Base-by-base conservation (phyloP, 2,329 filamentous ascomycete genomes). In the Talaromyces sp. region DNA sequence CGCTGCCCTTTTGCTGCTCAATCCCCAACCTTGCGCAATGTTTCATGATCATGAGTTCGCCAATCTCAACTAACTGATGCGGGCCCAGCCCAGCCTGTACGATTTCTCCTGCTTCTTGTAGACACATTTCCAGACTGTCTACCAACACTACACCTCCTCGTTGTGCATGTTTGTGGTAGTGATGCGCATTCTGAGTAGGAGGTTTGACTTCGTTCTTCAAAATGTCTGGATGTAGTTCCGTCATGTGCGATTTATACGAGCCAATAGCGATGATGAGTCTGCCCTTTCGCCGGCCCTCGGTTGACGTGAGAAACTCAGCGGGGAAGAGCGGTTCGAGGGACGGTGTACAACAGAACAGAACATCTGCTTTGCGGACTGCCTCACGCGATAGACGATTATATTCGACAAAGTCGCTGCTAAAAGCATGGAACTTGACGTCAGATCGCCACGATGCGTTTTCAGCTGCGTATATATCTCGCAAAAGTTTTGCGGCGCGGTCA, bases 271-370 rank as follows among this genome's bases (percentile, higher is more conserved):
- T 72, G 64, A 81, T 73, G 46, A 79, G 72, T 9, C 79, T 69
- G 2, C 79, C 79, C 64, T 80, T 81, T 40, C 72, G 73, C 8
- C 77, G 73, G 7, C 77, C 78, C 63, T 80, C 77, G 18, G 71
- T 70, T 62, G 83, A 89, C 0, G 90, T 96, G 58, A 97, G 81
- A 65, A 90, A 87, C 11, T 82, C 77, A 0, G 83, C 80, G 0
- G 93, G 89, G 71, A 97, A 98, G 1, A 97, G 79, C 1, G 90
- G 89, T 37, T 84, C 80, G 0, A 82, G 84, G 0, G 87, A 89
- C 0, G 93, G 91, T 1, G 92, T 96, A 67, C 91, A 96, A 77
- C 91, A 93, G 77, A 96, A 95, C 40, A 98, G 89, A 9, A 90
- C 88, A 69, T 95, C 91, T 0, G 90, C 86, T 8, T 84, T 85